Percentiles rank a stretch among this genome's conserved stretches.
phyloP scores from a whole-genome alignment of 257 asterid genomes.

The Petunia axillaris region DNA sequence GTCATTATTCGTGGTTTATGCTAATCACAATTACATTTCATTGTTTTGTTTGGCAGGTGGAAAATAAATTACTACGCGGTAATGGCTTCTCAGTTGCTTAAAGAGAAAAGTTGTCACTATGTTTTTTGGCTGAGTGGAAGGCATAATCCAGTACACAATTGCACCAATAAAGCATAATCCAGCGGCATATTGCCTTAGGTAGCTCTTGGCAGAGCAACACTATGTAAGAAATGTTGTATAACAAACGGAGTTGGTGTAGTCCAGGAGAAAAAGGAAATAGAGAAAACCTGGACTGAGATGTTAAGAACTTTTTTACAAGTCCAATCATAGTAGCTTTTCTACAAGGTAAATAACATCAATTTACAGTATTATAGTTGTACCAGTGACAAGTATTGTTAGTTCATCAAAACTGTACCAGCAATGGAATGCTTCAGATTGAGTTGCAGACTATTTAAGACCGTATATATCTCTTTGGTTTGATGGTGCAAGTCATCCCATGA shows the following conservation, averaged over 20 bases:
- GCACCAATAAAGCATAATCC: constrained; percentile 1
- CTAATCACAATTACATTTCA: background rate
- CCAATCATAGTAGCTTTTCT: background rate
- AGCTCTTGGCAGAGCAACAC: background rate
- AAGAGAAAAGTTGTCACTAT: background rate
- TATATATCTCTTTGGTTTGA: constrained; percentile 43
- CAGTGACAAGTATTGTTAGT: constrained; percentile 12
- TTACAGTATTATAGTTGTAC: background rate
- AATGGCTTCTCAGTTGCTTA: background rate
- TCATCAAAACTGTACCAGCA: background rate
- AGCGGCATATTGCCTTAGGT: background rate
- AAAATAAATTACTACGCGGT: background rate
- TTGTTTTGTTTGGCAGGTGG: constrained; percentile 17
- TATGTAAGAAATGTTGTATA: background rate
- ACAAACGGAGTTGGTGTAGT: background rate
- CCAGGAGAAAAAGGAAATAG: background rate
- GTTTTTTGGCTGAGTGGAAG: background rate
- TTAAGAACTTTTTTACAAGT: background rate
- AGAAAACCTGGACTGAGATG: constrained; percentile 6
- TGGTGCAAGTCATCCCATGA: constrained; percentile 82
- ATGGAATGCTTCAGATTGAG: constrained; percentile 41
- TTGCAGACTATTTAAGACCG: constrained; percentile 52
- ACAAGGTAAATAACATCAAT: background rate
- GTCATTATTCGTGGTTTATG: background rate
- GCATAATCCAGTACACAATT: background rate